These are phyloP conservation scores for Poterioochromonas sp. DNA, from an alignment of 352 stramenopile genomes.

Conservation along the genomic window DNA sequence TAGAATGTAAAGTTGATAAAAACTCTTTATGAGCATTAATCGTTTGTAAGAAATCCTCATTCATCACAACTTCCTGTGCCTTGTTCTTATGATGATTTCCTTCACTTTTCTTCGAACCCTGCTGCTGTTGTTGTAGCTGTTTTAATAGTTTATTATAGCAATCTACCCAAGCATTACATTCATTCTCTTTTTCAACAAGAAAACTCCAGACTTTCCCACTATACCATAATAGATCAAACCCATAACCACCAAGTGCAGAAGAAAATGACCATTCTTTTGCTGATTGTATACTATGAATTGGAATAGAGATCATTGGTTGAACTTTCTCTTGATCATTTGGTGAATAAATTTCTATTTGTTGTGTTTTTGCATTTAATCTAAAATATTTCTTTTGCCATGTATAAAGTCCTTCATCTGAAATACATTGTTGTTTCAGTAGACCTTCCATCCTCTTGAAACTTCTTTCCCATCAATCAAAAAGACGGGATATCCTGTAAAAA, in stretches of 20 bases:
- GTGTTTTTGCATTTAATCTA: not conserved
- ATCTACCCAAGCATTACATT: not conserved
- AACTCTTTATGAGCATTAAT: too few species aligned
- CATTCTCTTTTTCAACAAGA: not conserved
- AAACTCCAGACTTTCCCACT: conserved; percentile 5
- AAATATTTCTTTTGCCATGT: not conserved
- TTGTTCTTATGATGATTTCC: too few species aligned
- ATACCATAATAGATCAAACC: conserved; percentile 6
- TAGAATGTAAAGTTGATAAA: too few species aligned
- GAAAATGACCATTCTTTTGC: conserved; percentile 20
- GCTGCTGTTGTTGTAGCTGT: too few species aligned
- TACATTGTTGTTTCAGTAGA: not conserved
- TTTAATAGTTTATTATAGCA: too few species aligned
- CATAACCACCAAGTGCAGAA: not conserved
- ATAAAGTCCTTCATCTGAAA: not conserved
- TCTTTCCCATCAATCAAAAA: too few species aligned
- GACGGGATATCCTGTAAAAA: too few species aligned
- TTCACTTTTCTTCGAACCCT: too few species aligned
- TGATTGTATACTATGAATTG: not conserved
- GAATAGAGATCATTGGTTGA: not conserved
- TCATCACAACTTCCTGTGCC: too few species aligned
- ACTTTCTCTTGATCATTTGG: not conserved
- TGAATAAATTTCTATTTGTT: not conserved
- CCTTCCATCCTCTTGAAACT: too few species aligned
- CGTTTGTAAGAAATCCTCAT: too few species aligned